A percentile compares a stretch with the other conserved stretches of the same genome.
Conservation (phyloP, 1,284 basidiomycete species). For the Coniferiporia weirii region DNA sequence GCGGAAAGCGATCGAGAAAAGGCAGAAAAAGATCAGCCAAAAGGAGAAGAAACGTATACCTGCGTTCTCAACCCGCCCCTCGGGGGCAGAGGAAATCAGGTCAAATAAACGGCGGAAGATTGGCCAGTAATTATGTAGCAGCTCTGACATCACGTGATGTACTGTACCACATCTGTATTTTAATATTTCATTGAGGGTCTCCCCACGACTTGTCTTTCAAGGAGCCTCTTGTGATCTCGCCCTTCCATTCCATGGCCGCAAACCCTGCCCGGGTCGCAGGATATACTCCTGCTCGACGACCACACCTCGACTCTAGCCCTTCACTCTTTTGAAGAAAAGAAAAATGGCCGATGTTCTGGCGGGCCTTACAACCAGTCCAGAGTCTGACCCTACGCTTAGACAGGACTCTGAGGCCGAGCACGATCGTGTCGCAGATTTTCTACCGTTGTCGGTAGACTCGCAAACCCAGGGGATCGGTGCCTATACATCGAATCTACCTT, state of each 20-base stretch:
- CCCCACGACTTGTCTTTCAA: background rate
- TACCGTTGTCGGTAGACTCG: too few relatives aligned
- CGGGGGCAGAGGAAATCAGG: constrained; percentile 11
- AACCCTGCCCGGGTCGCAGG: background rate
- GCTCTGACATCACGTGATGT: background rate
- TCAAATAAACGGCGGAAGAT: constrained; percentile 13
- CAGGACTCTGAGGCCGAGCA: too few relatives aligned
- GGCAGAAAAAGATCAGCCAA: constrained; percentile 79
- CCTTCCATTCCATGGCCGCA: background rate
- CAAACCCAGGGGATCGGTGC: background rate
- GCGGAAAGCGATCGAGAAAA: constrained; percentile 85
- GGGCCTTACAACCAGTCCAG: background rate
- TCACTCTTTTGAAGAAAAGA: background rate
- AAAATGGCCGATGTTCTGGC: constrained; percentile 4
- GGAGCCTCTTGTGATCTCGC: background rate
- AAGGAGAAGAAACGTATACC: constrained; percentile 88
- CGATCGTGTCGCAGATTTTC: too few relatives aligned
- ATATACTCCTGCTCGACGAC: background rate
- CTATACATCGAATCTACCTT: background rate
- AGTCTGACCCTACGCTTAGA: background rate
- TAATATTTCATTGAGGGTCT: too few relatives aligned
- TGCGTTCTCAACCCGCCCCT: constrained; percentile 29
- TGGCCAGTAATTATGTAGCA: background rate
- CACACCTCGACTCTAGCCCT: background rate
- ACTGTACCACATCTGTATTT: too few relatives aligned